A percentile compares a stretch with the other conserved stretches of the same genome.
phyloP scores from a whole-genome alignment of 176 grass and related monocot species.

The Zoysia japonica region DNA sequence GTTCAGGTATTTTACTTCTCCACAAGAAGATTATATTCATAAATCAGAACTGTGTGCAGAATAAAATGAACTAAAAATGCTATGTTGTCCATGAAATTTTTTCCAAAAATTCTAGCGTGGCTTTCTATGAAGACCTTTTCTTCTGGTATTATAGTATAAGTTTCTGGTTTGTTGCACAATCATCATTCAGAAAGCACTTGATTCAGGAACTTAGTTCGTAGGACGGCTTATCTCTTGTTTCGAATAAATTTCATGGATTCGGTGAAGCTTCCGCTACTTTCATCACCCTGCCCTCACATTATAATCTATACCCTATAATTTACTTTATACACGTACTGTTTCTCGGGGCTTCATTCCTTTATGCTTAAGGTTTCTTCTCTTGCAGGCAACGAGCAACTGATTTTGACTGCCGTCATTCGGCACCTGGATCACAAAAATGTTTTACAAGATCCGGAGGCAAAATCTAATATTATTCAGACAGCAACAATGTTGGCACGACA shows the following conservation, averaged over 20 bases:
- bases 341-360: not conserved
- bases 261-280: not conserved
- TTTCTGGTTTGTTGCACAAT: conserved; percentile 27
- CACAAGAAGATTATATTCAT: not conserved
- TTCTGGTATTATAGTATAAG: not conserved
- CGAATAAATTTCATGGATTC: not conserved
- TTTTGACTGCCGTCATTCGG: conserved; percentile 78
- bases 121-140: conserved; percentile 4
- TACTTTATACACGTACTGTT: no score
- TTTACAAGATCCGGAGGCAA: conserved; percentile 56
- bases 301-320: not conserved
- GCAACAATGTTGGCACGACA: conserved; percentile 66
- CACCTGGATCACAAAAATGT: conserved; percentile 95
- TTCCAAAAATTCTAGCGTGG: not conserved
- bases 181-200: not conserved
- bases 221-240: conserved; percentile 19
- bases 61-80: not conserved
- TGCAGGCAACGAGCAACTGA: conserved; percentile 74
- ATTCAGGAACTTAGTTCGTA: conserved; percentile 2
- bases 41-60: not conserved
- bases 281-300: not conserved
- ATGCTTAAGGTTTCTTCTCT: conserved; percentile 30
- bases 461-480: conserved; percentile 89
- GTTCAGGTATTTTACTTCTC: conserved; percentile 58
- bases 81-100: not conserved